Evolutionary conservation across 352 stramenopile species (phyloP).

Genomic region (Phytophthora tubulina): DNA sequence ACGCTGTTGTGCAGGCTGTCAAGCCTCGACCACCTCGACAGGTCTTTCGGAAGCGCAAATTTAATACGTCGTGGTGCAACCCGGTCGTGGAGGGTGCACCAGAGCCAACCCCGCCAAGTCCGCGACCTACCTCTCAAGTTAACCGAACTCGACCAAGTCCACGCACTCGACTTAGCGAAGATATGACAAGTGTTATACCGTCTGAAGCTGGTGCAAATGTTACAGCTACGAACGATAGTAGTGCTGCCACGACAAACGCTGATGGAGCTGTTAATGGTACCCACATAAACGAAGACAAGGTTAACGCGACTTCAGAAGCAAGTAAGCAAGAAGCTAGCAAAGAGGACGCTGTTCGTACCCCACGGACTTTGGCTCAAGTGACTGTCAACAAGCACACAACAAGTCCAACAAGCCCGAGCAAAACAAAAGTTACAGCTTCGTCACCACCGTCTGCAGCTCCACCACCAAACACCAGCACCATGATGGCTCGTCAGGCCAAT

Average conservation of each 20-base stretch:
- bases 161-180: constrained; percentile 7
- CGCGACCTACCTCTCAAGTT: constrained; percentile 9
- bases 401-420: constrained; percentile 9
- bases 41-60: constrained; percentile 68
- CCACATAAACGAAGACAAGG: neutral
- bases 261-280: neutral
- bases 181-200: neutral
- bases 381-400: constrained; percentile 10
- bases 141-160: constrained; percentile 12
- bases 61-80: constrained; percentile 83
- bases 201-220: neutral
- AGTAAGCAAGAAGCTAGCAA: constrained; percentile 11
- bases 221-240: neutral
- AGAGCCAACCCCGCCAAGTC: constrained; percentile 11
- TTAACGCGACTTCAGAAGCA: neutral
- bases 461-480: neutral
- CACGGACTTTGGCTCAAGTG: constrained; percentile 9
- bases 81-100: constrained; percentile 43
- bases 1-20: constrained; percentile 62
- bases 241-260: neutral
- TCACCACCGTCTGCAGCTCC: neutral
- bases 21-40: constrained; percentile 56
- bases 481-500: constrained; percentile 28
- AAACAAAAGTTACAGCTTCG: neutral
- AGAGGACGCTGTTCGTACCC: constrained; percentile 29